phyloP scores from a whole-genome alignment of 805 yeast genomes.

The Naumovozyma baii region DNA sequence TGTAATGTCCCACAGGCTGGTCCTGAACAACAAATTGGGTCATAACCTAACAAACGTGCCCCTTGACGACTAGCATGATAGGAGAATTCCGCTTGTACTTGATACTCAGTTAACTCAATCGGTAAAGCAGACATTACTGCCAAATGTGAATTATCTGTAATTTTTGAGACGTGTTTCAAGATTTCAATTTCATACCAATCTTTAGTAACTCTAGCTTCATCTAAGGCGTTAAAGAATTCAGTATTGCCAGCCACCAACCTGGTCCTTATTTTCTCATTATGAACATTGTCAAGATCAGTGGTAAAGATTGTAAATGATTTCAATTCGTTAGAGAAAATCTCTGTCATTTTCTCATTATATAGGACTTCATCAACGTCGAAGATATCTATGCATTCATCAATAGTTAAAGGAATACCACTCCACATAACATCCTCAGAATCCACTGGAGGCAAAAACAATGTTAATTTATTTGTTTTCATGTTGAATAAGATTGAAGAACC shows the following conservation, averaged over 20 bases:
- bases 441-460: slow-evolving; percentile 70
- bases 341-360: slow-evolving; percentile 44
- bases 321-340: slow-evolving; percentile 24
- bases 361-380: slow-evolving; percentile 79
- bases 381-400: slow-evolving; percentile 51
- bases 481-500: slow-evolving; percentile 63
- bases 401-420: slow-evolving; percentile 78
- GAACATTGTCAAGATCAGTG: slow-evolving; percentile 45
- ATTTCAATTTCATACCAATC: slow-evolving; percentile 72
- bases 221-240: slow-evolving; percentile 62
- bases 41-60: slow-evolving; percentile 78
- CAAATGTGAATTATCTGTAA: slow-evolving; percentile 78
- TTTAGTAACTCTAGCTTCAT: slow-evolving; percentile 78
- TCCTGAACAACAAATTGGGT: slow-evolving; percentile 94
- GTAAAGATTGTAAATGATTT: slow-evolving; percentile 32
- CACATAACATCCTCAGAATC: slow-evolving; percentile 91
- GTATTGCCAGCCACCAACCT: slow-evolving; percentile 36
- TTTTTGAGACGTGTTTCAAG: slow-evolving; percentile 70
- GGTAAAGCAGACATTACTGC: slow-evolving; percentile 93
- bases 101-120: slow-evolving; percentile 78
- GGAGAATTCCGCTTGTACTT: slow-evolving; percentile 89
- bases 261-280: slow-evolving; percentile 28
- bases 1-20: slow-evolving; percentile 86
- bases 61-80: slow-evolving; percentile 94
- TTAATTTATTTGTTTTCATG: slow-evolving; percentile 43